Percentiles rank a stretch among this genome's conserved stretches.
Evolutionary conservation across 805 yeast species (phyloP).

Genomic region (Cyberlindnera suaveolens): DNA sequence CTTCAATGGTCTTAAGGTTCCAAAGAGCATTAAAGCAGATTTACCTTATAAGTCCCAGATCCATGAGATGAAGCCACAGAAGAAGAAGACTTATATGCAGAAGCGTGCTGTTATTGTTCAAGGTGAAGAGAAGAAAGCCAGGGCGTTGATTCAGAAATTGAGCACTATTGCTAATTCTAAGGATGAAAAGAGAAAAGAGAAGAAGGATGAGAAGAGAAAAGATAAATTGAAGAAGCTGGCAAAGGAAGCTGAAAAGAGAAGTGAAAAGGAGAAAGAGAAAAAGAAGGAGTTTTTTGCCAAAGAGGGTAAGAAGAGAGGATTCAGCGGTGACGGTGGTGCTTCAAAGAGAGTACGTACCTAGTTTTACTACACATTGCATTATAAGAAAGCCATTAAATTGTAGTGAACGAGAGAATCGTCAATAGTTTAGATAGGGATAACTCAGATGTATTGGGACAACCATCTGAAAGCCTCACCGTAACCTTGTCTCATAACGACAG

Average conservation of each 20-base stretch:
- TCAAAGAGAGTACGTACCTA: constrained; percentile 24
- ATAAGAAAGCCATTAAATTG: no score
- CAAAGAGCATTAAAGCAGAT: constrained; percentile 65
- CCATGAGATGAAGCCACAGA: constrained; percentile 81
- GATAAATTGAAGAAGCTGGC: constrained; percentile 71
- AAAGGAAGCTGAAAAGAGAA: constrained; percentile 62
- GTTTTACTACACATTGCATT: not conserved
- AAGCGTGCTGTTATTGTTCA: constrained; percentile 92
- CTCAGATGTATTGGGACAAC: constrained; percentile 87
- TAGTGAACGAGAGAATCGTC: no score
- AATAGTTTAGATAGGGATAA: not conserved
- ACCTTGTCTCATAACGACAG: constrained; percentile 97
- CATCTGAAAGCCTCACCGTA: constrained; percentile 98
- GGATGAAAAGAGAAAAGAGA: constrained; percentile 66
- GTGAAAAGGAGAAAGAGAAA: constrained; percentile 73
- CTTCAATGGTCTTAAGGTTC: constrained; percentile 85
- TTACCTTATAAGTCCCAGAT: constrained; percentile 93
- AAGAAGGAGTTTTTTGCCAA: constrained; percentile 81
- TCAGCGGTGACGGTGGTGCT: constrained; percentile 24
- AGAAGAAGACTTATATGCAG: constrained; percentile 70
- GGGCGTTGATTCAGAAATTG: constrained; percentile 82
- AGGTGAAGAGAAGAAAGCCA: constrained; percentile 90
- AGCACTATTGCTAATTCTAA: constrained; percentile 81
- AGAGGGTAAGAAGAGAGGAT: constrained; percentile 58
- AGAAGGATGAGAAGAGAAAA: constrained; percentile 69